Conservation (phyloP, 805 yeast species). For the Danielia oregonensis region DNA sequence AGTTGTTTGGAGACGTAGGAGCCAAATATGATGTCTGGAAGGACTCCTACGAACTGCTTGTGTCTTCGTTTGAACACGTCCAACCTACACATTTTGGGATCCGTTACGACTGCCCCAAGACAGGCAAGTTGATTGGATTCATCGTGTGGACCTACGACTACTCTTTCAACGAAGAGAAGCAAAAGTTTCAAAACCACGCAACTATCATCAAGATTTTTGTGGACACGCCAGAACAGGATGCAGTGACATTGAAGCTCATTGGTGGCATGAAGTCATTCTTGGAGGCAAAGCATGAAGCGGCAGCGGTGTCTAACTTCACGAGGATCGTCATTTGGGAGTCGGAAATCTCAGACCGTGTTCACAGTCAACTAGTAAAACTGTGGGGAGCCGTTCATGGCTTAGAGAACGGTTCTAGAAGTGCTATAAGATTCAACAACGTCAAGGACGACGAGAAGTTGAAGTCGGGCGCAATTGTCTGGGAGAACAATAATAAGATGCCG, state of each 20-base stretch:
- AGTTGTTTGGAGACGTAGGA: slow-evolving; percentile 8
- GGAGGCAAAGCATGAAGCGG: slow-evolving; percentile 10
- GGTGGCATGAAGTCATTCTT: slow-evolving; percentile 14
- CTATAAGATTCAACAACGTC: slow-evolving; percentile 25
- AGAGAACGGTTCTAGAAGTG: slow-evolving; percentile 35
- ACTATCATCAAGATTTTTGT: slow-evolving; percentile 28
- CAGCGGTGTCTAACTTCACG: slow-evolving; percentile 12
- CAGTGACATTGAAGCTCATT: slow-evolving; percentile 11
- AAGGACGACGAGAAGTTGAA: slow-evolving; percentile 23
- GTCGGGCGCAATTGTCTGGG: slow-evolving; percentile 35
- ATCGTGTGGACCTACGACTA: slow-evolving; percentile 41
- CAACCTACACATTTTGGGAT: slow-evolving; percentile 34
- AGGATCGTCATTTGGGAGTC: slow-evolving; percentile 33
- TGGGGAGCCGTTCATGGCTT: slow-evolving; percentile 19
- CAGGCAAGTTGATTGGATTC: slow-evolving; percentile 23
- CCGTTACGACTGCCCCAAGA: slow-evolving; percentile 14
- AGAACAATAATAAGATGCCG: slow-evolving; percentile 37
- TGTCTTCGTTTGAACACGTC: slow-evolving; percentile 17
- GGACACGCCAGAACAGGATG: slow-evolving; percentile 14
- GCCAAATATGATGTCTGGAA: slow-evolving; percentile 3
- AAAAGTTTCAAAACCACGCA: slow-evolving; percentile 14
- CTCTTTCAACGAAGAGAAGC: slow-evolving; percentile 13
- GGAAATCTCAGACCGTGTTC: slow-evolving; percentile 20
- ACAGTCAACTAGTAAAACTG: slow-evolving; percentile 13
- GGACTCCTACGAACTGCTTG: slow-evolving; percentile 11